Conservation (phyloP, 345 rosid species). For the Geranium rotundifolium region DNA sequence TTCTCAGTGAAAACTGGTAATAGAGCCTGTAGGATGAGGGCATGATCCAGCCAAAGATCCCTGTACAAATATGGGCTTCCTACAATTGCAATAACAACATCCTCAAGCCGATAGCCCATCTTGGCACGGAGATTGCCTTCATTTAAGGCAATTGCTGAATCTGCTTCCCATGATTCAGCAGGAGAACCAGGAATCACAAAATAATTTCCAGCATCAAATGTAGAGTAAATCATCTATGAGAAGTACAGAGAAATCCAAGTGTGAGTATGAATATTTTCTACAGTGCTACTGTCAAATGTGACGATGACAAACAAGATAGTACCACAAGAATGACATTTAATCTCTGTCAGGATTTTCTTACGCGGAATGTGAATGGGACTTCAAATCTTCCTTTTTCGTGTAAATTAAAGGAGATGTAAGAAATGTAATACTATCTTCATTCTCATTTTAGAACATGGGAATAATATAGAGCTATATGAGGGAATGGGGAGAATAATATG, state of each 20-base stretch:
- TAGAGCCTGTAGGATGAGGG: conserved; percentile 61
- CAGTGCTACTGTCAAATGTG: no score
- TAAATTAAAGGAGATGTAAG: no score
- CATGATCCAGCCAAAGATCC: conserved; percentile 97
- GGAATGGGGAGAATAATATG: no score
- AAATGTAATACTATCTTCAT: no score
- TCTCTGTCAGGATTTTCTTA: no score
- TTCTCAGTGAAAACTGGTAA: conserved; percentile 38
- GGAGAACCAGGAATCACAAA: conserved; percentile 83
- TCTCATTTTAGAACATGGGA: no score
- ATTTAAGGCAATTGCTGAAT: conserved; percentile 14
- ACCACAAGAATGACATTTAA: neutral
- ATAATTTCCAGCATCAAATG: conserved; percentile 83
- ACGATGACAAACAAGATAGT: no score
- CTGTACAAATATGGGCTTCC: conserved; percentile 76
- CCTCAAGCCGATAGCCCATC: conserved; percentile 40
- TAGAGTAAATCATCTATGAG: conserved; percentile 59
- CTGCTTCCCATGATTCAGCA: conserved; percentile 54
- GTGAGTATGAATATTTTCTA: neutral
- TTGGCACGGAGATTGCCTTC: conserved; percentile 19
- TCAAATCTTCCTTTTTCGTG: no score
- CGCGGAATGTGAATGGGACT: no score
- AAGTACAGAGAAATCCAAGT: conserved; percentile 9
- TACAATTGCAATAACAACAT: conserved; percentile 54
- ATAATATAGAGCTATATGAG: no score